Percentiles rank a stretch among this genome's conserved stretches.
Evolutionary conservation across 495 filamentous ascomycete genomes (phyloP).

Genomic region (Penicillium paradoxum): DNA sequence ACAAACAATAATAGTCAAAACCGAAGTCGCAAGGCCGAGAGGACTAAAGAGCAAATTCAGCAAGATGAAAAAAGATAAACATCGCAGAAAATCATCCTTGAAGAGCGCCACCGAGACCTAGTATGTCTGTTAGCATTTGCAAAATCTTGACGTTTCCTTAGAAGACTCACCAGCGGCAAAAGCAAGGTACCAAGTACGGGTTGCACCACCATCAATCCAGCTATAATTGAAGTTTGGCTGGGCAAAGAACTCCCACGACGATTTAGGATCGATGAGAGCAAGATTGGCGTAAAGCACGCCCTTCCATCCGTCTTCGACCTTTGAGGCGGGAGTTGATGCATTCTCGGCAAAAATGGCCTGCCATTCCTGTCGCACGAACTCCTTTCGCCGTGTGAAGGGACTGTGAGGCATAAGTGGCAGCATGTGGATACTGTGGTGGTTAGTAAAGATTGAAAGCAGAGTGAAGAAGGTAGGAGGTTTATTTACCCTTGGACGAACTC

Average conservation of each 20-base stretch:
- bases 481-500: slow-evolving; percentile 77
- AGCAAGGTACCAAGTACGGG: slow-evolving; percentile 83
- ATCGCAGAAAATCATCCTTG: neutral
- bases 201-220: slow-evolving; percentile 83
- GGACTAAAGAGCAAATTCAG: neutral
- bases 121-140: neutral
- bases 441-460: neutral
- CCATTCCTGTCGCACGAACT: slow-evolving; percentile 86
- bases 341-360: slow-evolving; percentile 60
- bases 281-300: slow-evolving; percentile 81
- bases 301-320: slow-evolving; percentile 71
- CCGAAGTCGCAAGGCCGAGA: neutral
- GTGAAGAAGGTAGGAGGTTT: neutral
- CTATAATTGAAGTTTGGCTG: slow-evolving; percentile 57
- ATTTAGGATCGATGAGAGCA: slow-evolving; percentile 66
- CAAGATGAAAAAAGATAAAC: neutral
- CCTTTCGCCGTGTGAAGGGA: slow-evolving; percentile 57
- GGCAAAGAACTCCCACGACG: slow-evolving; percentile 71
- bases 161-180: slow-evolving; percentile 59
- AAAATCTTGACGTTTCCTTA: neutral
- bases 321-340: slow-evolving; percentile 47
- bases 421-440: slow-evolving; percentile 75
- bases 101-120: slow-evolving; percentile 18
- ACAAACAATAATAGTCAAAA: neutral
- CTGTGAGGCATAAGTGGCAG: slow-evolving; percentile 74